Base-by-base conservation (phyloP, 83 land plant genomes). In the Picea mariana region DNA sequence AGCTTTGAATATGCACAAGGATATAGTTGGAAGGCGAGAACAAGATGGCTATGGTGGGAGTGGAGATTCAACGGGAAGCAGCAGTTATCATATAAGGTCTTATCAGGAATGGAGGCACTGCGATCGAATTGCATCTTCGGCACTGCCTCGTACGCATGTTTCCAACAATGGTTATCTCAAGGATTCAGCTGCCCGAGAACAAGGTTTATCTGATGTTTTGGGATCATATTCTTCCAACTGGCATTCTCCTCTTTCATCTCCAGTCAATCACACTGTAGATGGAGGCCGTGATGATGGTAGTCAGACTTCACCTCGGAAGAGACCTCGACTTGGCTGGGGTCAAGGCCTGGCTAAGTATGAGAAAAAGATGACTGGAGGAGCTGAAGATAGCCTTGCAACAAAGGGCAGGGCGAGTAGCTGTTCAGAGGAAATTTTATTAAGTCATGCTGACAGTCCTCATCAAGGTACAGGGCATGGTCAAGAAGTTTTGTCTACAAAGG, bases 211-310 rank as follows among this genome's bases (percentile, higher is more conserved):
- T 24, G 78, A 76, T 21, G 27, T 52, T n/a, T 76, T 76, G 78
- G 78, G 78, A 52, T 76, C 78, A 16, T 62, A 62, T 62, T 62
- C 64, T 15, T 62, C n/a, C n/a, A n/a, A n/a, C 64, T 76, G 78
- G 61, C 58, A 58, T 77, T 77, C 79, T 58, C 79, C 79, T 49
- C 79, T 77, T 23, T 77, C 79, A 1, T 77, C 79, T 24, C 79
- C 79, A 47, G 26, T 24, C 34, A 55, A 77, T 21, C 8, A 77
- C 44, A 55, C 20, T 0, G 34, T n/a, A 55, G 79, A 77, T 52
- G 79, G 62, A 77, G 79, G 61, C 55, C 31, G 79, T 3, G 79
- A 77, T 21, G 61, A 77, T 52, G 79, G 79, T 16, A 77, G 26
- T 12, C 79, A 77, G 61, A 52, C 61, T 9, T 77, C 79, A 24